A percentile compares a stretch with the other conserved stretches of the same genome.
These are phyloP conservation scores for Aspergillus novoparasiticus DNA, from an alignment of 2,329 filamentous ascomycete species.

Conservation along the genomic window DNA sequence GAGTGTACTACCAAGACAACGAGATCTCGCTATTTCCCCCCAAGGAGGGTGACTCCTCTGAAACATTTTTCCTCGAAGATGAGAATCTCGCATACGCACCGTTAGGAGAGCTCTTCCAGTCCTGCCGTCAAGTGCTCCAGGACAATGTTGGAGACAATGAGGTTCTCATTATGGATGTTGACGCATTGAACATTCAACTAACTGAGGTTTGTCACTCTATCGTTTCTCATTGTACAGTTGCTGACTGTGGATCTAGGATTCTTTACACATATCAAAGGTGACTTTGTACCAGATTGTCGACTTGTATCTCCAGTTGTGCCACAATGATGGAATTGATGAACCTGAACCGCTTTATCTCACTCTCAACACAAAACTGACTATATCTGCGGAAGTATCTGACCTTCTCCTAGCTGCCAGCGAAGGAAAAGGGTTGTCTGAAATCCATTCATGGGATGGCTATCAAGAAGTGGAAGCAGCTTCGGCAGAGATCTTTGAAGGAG, in stretches of 20 bases:
- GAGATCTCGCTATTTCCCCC: slow-evolving; percentile 64
- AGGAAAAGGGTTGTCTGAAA: slow-evolving; percentile 59
- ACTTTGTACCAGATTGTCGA: slow-evolving; percentile 61
- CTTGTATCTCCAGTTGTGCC: slow-evolving; percentile 60
- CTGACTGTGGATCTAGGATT: slow-evolving; percentile 49
- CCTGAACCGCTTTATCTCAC: slow-evolving; percentile 61
- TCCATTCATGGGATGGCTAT: slow-evolving; percentile 50
- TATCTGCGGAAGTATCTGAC: slow-evolving; percentile 55
- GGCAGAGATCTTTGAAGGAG: slow-evolving; percentile 17
- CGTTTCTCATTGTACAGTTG: slow-evolving; percentile 10
- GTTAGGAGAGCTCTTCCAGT: slow-evolving; percentile 58
- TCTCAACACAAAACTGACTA: slow-evolving; percentile 57
- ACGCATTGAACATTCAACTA: slow-evolving; percentile 58
- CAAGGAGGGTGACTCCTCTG: slow-evolving; percentile 53
- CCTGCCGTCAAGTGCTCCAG: slow-evolving; percentile 57
- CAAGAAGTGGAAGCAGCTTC: slow-evolving; percentile 47
- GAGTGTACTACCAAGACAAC: slow-evolving; percentile 57
- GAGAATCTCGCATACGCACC: slow-evolving; percentile 55
- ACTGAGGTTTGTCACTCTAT: slow-evolving; percentile 54
- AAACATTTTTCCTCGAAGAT: slow-evolving; percentile 61
- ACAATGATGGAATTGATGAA: slow-evolving; percentile 58
- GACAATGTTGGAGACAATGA: slow-evolving; percentile 59
- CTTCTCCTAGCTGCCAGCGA: slow-evolving; percentile 56
- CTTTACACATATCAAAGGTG: slow-evolving; percentile 49
- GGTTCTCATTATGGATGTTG: slow-evolving; percentile 59